Percentiles rank a stretch among this genome's conserved stretches.
phyloP scores from a whole-genome alignment of 192 early-diverging fungal genomes.

The Spinellus fusiger region DNA sequence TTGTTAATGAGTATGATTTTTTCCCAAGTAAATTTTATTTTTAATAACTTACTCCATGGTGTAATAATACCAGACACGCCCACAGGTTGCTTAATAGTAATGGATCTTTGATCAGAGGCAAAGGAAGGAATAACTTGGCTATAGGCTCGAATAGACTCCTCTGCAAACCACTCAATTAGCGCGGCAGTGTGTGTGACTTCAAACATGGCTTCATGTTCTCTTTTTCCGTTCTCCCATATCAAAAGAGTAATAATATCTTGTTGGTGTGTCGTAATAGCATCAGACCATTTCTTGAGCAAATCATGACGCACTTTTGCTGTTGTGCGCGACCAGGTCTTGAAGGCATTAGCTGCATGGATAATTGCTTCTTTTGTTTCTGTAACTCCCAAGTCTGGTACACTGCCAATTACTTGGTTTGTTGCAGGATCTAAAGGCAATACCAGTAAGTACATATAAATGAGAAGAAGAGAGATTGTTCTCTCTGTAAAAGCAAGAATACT shows the following conservation, averaged over 20 bases:
- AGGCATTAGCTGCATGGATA: too few species aligned
- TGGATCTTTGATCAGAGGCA: constrained; percentile 42
- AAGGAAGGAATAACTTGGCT: constrained; percentile 73
- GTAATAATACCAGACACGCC: constrained; percentile 70
- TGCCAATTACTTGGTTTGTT: too few species aligned
- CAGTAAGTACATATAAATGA: too few species aligned
- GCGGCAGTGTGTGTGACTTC: constrained; percentile 58
- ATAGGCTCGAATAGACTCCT: constrained; percentile 72
- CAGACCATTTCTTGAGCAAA: constrained; percentile 55
- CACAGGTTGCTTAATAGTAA: constrained; percentile 72
- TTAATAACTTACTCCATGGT: constrained; percentile 54
- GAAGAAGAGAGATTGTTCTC: too few species aligned
- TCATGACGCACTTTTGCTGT: constrained; percentile 55
- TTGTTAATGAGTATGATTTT: too few species aligned
- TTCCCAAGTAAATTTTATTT: background rate
- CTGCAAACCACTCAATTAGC: constrained; percentile 85
- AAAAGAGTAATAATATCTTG: constrained; percentile 74
- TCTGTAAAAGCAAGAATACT: too few species aligned
- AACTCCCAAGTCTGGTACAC: too few species aligned
- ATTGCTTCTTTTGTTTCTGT: too few species aligned
- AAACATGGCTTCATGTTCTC: constrained; percentile 45
- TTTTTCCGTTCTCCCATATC: constrained; percentile 85
- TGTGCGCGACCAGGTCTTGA: too few species aligned
- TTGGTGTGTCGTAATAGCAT: constrained; percentile 55
- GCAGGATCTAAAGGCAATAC: too few species aligned